Evolutionary conservation across 306 rosid genomes (phyloP).

Genomic region (Myrica gale): DNA sequence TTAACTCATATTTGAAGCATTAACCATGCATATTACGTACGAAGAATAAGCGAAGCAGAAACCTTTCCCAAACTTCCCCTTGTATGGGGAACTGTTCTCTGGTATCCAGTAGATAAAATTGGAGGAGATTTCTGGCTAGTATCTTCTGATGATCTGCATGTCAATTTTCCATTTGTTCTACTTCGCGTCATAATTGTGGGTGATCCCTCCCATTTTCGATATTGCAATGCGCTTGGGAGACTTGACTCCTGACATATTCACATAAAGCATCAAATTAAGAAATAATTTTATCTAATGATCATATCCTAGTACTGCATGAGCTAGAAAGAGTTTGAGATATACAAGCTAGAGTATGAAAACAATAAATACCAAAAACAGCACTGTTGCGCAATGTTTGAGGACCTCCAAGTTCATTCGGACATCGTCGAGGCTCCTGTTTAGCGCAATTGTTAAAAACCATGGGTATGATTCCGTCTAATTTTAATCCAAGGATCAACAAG

Average conservation of each 20-base stretch:
- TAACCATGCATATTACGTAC: background rate
- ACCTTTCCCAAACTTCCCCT: slow-evolving; percentile 79
- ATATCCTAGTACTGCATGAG: background rate
- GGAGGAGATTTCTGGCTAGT: slow-evolving; percentile 69
- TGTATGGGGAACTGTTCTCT: slow-evolving; percentile 67
- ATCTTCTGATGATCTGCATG: slow-evolving; percentile 64
- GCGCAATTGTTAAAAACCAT: background rate
- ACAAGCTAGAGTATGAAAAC: background rate
- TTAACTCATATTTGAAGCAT: background rate
- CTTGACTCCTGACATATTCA: slow-evolving; percentile 60
- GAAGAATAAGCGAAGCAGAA: background rate
- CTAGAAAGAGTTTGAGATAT: background rate
- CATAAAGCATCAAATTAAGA: background rate
- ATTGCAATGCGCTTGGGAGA: slow-evolving; percentile 56
- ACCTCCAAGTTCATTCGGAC: slow-evolving; percentile 99
- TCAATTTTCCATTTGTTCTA: slow-evolving; percentile 56
- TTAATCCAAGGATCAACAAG: background rate
- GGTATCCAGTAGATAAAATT: slow-evolving; percentile 43
- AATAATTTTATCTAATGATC: too few relatives aligned
- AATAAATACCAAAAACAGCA: slow-evolving; percentile 70
- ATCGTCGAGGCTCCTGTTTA: slow-evolving; percentile 85
- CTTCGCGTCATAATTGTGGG: slow-evolving; percentile 63
- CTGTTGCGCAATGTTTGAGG: slow-evolving; percentile 90
- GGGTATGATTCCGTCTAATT: background rate
- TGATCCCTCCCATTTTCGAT: slow-evolving; percentile 46